Evolutionary conservation across 2,329 filamentous ascomycete genomes (phyloP).

Genomic region (Diplocarpon rosae): DNA sequence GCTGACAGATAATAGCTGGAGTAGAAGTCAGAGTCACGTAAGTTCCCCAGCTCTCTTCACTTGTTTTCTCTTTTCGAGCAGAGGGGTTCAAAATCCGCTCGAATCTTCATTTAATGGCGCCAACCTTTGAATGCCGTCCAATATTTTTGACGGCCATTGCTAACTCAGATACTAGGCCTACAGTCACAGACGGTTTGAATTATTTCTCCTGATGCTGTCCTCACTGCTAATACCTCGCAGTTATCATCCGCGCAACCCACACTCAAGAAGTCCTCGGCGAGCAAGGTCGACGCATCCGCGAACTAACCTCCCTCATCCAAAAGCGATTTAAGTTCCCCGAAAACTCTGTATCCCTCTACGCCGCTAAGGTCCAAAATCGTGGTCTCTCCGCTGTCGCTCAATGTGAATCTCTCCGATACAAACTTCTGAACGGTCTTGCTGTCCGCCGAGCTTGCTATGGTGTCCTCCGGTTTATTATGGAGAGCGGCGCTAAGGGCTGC

Average conservation of each 20-base stretch:
- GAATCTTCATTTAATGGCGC: no score
- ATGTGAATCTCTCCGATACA: slow-evolving; percentile 99
- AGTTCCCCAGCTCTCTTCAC: slow-evolving; percentile 64
- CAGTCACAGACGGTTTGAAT: slow-evolving; percentile 39
- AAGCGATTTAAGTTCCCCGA: slow-evolving; percentile 99
- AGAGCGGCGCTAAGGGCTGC: slow-evolving; percentile 98
- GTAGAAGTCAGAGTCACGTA: slow-evolving; percentile 96
- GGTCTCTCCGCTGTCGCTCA: slow-evolving; percentile 99
- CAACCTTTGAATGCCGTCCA: no score
- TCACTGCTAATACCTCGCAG: not conserved
- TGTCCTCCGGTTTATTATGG: slow-evolving; percentile 99
- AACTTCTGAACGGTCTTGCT: slow-evolving; percentile 98
- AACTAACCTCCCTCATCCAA: slow-evolving; percentile 99
- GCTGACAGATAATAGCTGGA: slow-evolving; percentile 39
- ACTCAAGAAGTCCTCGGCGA: slow-evolving; percentile 99
- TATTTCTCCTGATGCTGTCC: not conserved
- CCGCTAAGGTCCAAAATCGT: slow-evolving; percentile 99
- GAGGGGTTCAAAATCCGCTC: no score
- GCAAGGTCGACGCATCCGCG: slow-evolving; percentile 99
- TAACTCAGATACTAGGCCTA: slow-evolving; percentile 29
- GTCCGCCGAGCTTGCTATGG: slow-evolving; percentile 99
- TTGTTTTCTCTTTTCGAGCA: not conserved
- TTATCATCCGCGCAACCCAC: slow-evolving; percentile 98
- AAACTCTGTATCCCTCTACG: slow-evolving; percentile 99
- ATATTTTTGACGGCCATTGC: not conserved